A percentile compares a stretch with the other conserved stretches of the same genome.
Evolutionary conservation across 495 filamentous ascomycete genomes (phyloP).

Genomic region (Endocarpon pusillum): DNA sequence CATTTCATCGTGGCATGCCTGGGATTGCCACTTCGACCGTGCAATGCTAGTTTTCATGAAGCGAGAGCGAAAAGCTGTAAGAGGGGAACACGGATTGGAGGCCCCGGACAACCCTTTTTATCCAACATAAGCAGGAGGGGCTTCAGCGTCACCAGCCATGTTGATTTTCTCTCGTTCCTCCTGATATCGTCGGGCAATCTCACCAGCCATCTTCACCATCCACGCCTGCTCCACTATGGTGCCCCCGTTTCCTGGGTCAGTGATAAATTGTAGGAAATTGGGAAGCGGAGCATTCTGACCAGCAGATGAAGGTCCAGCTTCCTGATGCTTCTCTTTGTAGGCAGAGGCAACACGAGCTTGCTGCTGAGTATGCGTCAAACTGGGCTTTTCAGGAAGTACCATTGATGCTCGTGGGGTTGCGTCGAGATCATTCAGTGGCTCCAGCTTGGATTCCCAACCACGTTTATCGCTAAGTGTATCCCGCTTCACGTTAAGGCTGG

Average conservation of each 20-base stretch:
- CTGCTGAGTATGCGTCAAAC: no score
- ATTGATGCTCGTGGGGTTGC: constrained; percentile 1
- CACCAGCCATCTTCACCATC: constrained; percentile 78
- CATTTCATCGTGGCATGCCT: no score
- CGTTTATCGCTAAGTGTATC: no score
- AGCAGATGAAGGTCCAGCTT: constrained; percentile 15
- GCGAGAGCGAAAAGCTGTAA: no score
- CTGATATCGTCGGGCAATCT: constrained; percentile 72
- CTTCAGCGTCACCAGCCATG: no score
- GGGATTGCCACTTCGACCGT: no score
- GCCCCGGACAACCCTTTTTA: no score
- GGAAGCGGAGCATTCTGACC: constrained; percentile 14
- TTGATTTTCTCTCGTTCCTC: constrained; percentile 53
- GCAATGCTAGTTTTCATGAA: no score
- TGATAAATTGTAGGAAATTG: constrained; percentile 19
- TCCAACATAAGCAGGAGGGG: not conserved
- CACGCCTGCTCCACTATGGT: constrained; percentile 69
- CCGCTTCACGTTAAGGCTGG: not conserved
- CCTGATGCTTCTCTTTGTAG: constrained; percentile 16
- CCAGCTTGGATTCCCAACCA: no score
- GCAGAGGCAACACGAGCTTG: constrained; percentile 7
- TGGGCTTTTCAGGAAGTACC: not conserved
- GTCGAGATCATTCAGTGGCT: no score
- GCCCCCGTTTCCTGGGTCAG: constrained; percentile 19
- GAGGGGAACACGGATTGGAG: no score